Evolutionary conservation across 2,329 filamentous ascomycete genomes (phyloP).

Genomic region (Fusarium sp.): DNA sequence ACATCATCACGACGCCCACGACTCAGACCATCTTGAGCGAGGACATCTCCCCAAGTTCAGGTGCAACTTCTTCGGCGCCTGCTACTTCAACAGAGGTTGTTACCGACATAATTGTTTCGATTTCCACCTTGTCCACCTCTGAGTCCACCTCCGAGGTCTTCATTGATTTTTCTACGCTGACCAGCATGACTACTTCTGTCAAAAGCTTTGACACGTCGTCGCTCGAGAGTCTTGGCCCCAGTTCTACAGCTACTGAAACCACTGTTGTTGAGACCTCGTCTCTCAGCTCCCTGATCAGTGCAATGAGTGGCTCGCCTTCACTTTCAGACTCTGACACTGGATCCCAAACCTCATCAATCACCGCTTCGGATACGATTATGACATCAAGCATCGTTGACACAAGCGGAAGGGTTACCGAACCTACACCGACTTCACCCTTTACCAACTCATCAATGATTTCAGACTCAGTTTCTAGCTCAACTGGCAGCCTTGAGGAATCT

Average conservation of each 20-base stretch:
- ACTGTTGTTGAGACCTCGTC: neutral
- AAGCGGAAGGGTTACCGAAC: neutral
- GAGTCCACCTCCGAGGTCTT: neutral
- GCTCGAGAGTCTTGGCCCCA: neutral
- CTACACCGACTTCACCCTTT: neutral
- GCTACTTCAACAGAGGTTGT: neutral
- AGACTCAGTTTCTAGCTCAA: neutral
- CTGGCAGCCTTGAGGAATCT: neutral
- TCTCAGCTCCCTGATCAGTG: neutral
- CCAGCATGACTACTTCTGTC: neutral
- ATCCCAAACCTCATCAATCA: slow-evolving; percentile 2
- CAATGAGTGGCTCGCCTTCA: neutral
- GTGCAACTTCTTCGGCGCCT: neutral
- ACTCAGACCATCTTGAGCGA: neutral
- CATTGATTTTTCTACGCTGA: neutral
- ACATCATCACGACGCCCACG: neutral
- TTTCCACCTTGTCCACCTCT: neutral
- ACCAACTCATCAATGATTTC: slow-evolving; percentile 16
- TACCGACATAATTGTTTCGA: slow-evolving; percentile 11
- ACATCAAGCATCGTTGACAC: slow-evolving; percentile 2
- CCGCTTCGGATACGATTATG: neutral
- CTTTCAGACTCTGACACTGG: slow-evolving; percentile 1
- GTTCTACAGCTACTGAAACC: neutral
- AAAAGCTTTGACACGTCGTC: neutral
- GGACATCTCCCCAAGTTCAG: neutral